phyloP scores from a whole-genome alignment of 2,329 filamentous ascomycete species.

The Paraphoma chrysanthemicola region DNA sequence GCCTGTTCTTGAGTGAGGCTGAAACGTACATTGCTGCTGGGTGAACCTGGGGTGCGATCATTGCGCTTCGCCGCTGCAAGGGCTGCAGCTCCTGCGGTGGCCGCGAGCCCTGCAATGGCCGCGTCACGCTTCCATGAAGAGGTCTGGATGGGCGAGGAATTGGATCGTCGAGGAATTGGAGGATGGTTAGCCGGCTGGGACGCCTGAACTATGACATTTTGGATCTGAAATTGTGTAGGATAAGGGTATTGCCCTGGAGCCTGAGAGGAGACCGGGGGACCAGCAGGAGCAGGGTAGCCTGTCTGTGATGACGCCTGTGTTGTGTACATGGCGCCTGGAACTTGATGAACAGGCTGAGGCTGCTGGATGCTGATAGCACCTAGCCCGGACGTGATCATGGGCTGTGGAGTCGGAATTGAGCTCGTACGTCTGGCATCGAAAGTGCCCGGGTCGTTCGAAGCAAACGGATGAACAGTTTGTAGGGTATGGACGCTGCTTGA shows the following conservation, averaged over 20 bases:
- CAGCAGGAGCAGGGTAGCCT: constrained; percentile 50
- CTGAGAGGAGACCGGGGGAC: constrained; percentile 50
- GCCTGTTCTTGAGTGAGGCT: constrained; percentile 64
- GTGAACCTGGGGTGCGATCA: constrained; percentile 34
- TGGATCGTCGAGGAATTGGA: constrained; percentile 48
- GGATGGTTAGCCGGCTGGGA: constrained; percentile 25
- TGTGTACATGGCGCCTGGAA: constrained; percentile 72
- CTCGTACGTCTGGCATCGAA: constrained; percentile 66
- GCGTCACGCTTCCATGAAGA: constrained; percentile 51
- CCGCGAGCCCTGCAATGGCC: constrained; percentile 52
- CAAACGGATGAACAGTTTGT: constrained; percentile 71
- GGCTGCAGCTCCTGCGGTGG: constrained; percentile 52
- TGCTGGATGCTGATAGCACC: constrained; percentile 77
- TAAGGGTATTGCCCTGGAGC: constrained; percentile 24
- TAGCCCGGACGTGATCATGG: constrained; percentile 39
- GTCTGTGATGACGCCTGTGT: constrained; percentile 50
- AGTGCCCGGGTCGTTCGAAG: constrained; percentile 68
- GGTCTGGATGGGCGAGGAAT: constrained; percentile 55
- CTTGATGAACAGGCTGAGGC: constrained; percentile 78
- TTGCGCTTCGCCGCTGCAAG: constrained; percentile 37
- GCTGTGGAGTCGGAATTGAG: constrained; percentile 51
- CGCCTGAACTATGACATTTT: constrained; percentile 30
- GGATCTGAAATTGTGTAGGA: constrained; percentile 24
- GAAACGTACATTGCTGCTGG: constrained; percentile 62
- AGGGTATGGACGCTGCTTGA: constrained; percentile 58